Conservation (phyloP, 495 filamentous ascomycete genomes). For the Bryoglossum gracile region DNA sequence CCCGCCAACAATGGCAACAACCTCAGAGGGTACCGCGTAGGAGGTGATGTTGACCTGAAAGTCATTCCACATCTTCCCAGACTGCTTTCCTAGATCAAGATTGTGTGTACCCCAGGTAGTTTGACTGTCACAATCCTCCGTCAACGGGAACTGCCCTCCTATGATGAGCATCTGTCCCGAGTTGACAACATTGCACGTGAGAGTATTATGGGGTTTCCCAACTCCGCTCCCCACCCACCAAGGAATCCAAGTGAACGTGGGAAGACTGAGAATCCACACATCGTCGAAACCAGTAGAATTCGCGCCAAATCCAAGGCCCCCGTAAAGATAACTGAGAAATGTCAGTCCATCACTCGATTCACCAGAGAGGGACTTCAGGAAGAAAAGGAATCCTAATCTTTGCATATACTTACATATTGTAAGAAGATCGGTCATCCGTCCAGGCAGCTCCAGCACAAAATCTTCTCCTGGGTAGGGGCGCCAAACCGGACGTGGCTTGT, state of each 20-base stretch:
- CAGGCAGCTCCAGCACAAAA: slow-evolving; percentile 50
- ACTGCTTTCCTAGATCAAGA: slow-evolving; percentile 36
- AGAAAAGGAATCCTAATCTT: too few species aligned
- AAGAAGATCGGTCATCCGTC: slow-evolving; percentile 45
- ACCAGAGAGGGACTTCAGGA: too few species aligned
- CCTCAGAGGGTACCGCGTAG: slow-evolving; percentile 37
- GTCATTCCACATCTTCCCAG: slow-evolving; percentile 33
- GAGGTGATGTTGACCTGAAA: slow-evolving; percentile 32
- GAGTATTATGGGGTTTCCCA: slow-evolving; percentile 36
- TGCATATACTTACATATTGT: slow-evolving; percentile 42
- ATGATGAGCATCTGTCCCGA: slow-evolving; percentile 39
- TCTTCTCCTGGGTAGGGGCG: slow-evolving; percentile 38
- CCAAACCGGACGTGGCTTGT: slow-evolving; percentile 39
- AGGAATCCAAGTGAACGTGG: slow-evolving; percentile 51
- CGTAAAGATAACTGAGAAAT: slow-evolving; percentile 41
- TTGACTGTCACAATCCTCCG: slow-evolving; percentile 27
- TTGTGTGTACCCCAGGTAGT: slow-evolving; percentile 36
- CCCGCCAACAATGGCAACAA: slow-evolving; percentile 37
- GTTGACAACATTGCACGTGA: slow-evolving; percentile 45
- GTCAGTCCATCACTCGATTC: neutral
- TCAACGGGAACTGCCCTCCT: slow-evolving; percentile 35
- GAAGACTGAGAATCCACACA: slow-evolving; percentile 49
- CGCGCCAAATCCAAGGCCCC: slow-evolving; percentile 36
- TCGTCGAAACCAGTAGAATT: slow-evolving; percentile 44
- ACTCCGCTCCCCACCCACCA: slow-evolving; percentile 31